Base-by-base conservation (phyloP, 768 basidiomycete genomes). In the Vararia minispora region DNA sequence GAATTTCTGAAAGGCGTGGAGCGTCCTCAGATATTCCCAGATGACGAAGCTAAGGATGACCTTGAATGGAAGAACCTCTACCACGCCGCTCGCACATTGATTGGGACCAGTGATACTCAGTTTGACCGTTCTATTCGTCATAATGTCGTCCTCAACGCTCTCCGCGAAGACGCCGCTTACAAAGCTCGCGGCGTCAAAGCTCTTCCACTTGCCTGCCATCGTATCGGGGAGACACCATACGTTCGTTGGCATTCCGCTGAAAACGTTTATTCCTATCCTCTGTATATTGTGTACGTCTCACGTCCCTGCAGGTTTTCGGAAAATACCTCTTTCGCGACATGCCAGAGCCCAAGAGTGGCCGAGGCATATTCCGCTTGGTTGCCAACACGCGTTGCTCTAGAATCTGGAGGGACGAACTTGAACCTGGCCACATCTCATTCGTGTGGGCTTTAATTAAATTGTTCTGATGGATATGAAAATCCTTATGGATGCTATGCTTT, bases 121-220 rank as follows among this genome's bases (percentile, higher is more conserved):
- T 54, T 52, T 43, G 42, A 44, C 25, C 13, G 39, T 13, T 54
- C 53, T 3, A 51, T 54, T 26, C 51, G 53, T 13, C 53, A 54
- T 40, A 45, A 34, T 23, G 31, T 48, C 26, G 53, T 54, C 16
- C 45, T 54, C 20, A 6, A 31, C 7, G 41, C 37, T 9, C 48
- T 52, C 11, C 26, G 33, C 22, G n/a, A n/a, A n/a, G n/a, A n/a
- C n/a, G 36, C 43, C 1, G 33, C 29, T 4, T 50, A 39, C 39
- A 6, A 12, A 12, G 31, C 38, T 18, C 9, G 28, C 21, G 45
- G 42, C 18, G 25, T 18, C 6, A 25, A 33, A 31, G 37, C 51
- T 5, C 39, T 52, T 8, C 52, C 52, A 1, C 47, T 54, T 12
- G 52, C 52, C 1, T 52, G 51, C 36, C 44, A 48, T 21, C 48